Conservation (phyloP, 2,329 filamentous ascomycete genomes). For the Clonostachys byssicola region DNA sequence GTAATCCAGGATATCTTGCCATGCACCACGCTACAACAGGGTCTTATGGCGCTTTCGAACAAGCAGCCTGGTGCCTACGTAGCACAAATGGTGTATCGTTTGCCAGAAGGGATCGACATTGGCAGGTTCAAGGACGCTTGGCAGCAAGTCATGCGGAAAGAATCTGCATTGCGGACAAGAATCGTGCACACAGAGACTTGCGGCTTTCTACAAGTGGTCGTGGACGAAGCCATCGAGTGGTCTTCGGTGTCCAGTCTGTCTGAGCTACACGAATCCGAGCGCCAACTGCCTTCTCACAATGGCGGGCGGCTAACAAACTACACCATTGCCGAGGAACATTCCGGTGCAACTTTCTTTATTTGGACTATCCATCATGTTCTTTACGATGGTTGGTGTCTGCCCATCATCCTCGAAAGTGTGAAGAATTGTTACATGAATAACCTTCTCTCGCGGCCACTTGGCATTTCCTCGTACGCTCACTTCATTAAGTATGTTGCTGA, state of each 20-base stretch:
- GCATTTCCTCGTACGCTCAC: conserved; percentile 2
- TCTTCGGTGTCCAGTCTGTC: background rate
- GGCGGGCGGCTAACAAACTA: too few species aligned
- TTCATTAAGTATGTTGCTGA: conserved; percentile 8
- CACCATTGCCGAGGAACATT: too few species aligned
- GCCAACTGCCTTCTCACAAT: too few species aligned
- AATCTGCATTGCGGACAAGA: conserved; percentile 9
- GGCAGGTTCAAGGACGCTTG: conserved; percentile 9
- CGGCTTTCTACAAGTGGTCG: conserved; percentile 8
- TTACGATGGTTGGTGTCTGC: conserved; percentile 18
- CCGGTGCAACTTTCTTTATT: conserved; percentile 5
- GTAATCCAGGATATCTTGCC: conserved; percentile 4
- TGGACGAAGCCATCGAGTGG: conserved; percentile 4
- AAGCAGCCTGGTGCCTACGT: conserved; percentile 11
- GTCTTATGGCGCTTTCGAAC: conserved; percentile 11
- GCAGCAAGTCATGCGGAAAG: conserved; percentile 2
- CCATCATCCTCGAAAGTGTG: conserved; percentile 11
- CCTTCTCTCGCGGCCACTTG: background rate
- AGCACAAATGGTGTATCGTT: conserved; percentile 10
- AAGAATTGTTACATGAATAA: conserved; percentile 14
- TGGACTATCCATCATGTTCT: conserved; percentile 18
- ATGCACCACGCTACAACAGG: conserved; percentile 10
- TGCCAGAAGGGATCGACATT: conserved; percentile 4
- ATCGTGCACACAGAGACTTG: conserved; percentile 9
- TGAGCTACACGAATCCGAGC: too few species aligned